phyloP scores from a whole-genome alignment of 1,139 yeast species.

The Pneumocystis canis region DNA sequence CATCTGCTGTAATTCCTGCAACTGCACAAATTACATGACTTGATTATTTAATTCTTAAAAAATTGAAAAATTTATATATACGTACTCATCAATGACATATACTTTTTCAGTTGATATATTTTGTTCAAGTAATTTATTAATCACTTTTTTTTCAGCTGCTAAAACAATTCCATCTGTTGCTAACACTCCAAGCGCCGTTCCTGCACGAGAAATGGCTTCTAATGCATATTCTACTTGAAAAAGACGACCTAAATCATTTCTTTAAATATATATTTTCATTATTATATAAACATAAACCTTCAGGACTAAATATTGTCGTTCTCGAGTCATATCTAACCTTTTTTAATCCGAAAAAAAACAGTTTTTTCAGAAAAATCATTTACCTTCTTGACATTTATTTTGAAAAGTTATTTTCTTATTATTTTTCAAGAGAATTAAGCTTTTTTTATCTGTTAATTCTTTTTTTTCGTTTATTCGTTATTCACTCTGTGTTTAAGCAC shows the following conservation, averaged over 20 bases:
- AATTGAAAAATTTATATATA: neutral
- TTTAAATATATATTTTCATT: no score
- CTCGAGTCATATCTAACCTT: neutral
- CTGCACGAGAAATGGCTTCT: constrained; percentile 95
- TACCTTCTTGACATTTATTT: neutral
- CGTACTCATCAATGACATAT: constrained; percentile 55
- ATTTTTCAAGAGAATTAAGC: neutral
- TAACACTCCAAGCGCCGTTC: constrained; percentile 90
- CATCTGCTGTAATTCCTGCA: constrained; percentile 97
- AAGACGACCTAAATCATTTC: constrained; percentile 46
- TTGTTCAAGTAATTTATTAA: constrained; percentile 81
- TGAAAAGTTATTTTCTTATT: neutral
- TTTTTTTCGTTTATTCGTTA: neutral
- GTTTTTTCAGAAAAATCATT: no score
- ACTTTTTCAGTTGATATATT: constrained; percentile 88
- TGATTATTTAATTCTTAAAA: neutral
- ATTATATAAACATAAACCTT: neutral
- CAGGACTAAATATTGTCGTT: neutral
- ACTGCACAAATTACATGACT: constrained; percentile 80
- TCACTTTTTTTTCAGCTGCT: constrained; percentile 91
- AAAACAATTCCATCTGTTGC: constrained; percentile 86
- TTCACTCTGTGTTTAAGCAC: no score
- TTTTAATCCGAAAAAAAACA: neutral
- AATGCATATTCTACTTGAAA: constrained; percentile 96
- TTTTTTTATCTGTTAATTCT: neutral